A percentile compares a stretch with the other conserved stretches of the same genome.
Evolutionary conservation across 2,329 filamentous ascomycete genomes (phyloP).

Genomic region (Penicillium sp.): DNA sequence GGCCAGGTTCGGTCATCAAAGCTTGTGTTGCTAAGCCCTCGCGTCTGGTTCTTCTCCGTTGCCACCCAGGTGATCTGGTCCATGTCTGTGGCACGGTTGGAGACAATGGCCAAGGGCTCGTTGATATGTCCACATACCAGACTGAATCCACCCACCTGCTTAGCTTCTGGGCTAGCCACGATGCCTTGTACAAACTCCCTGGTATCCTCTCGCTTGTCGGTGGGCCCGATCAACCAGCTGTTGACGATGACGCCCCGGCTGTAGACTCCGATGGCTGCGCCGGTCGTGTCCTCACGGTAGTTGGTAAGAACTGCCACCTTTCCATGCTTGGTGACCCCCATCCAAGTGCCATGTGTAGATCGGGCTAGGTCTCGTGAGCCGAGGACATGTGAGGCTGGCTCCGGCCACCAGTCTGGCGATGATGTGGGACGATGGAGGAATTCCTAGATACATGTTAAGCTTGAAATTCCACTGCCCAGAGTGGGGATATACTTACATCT

Average conservation of each 20-base stretch:
- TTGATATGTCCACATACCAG: conserved; percentile 58
- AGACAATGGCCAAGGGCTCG: conserved; percentile 58
- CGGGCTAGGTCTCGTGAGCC: conserved; percentile 63
- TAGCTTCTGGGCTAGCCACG: conserved; percentile 53
- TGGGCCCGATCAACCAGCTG: conserved; percentile 53
- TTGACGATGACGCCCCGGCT: conserved; percentile 61
- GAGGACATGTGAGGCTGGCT: conserved; percentile 55
- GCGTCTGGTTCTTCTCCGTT: conserved; percentile 49
- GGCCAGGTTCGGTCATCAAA: conserved; percentile 61
- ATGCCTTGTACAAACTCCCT: conserved; percentile 54
- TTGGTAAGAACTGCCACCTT: conserved; percentile 64
- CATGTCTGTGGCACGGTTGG: conserved; percentile 57
- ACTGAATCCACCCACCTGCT: conserved; percentile 62
- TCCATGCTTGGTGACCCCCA: conserved; percentile 60
- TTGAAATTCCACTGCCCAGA: background rate
- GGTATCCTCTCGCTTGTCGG: conserved; percentile 41
- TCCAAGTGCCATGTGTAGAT: conserved; percentile 61
- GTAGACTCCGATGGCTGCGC: conserved; percentile 46
- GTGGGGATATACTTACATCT: conserved; percentile 52
- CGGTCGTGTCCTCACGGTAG: conserved; percentile 56
- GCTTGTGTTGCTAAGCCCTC: conserved; percentile 61
- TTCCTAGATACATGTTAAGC: conserved; percentile 47
- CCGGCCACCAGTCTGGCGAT: conserved; percentile 58
- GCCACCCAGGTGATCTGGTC: conserved; percentile 54
- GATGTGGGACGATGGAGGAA: conserved; percentile 61